Base-by-base conservation (phyloP, 1,284 basidiomycete species). In the Microbotryomycetes sp. region DNA sequence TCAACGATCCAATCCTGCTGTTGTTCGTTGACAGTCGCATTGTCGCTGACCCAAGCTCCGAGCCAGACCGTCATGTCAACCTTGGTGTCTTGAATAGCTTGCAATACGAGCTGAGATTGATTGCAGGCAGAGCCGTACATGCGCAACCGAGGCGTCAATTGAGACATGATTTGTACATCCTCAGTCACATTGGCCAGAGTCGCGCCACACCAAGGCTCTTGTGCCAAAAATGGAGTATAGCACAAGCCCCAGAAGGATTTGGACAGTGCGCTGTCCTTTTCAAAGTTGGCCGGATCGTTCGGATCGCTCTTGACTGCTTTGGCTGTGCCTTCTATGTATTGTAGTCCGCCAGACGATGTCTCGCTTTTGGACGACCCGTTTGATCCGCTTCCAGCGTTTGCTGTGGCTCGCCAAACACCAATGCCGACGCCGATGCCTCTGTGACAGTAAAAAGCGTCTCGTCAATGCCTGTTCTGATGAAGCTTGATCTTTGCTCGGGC, bases 81-180 rank as follows among this genome's bases (percentile, higher is more conserved):
- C 75, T 94, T 89, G 53, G 91, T 94, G 71, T 85, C 83, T 72
- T 87, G 79, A 73, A 98, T 89, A 1, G 88, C 89, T 67, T 89
- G 83, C 41, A 91, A 79, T 2, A 81, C 78, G 24, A 81, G 68
- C 15, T 77, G 76, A 3, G 80, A 79, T 46, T 78, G 77, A 66
- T 81, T 79, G 71, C 82, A 83, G 64, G 81, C 83, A 77, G 73
- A 64, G 9, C 74, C 74, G 65, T 71, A 71, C 35, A 61, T 63
- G 28, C 65, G 54, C 21, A 71, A 45, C 1, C 61, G 64, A 30
- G 62, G 63, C 5, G 76, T 77, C 11, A 76, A 60, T 54, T 76
- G 76, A 6, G 73, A 73, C 4, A 78, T 57, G 3, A 76, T 59
- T 54, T 74, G 71, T 13, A 78, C 68, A 54, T 78, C 77, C 41